These are phyloP conservation scores for Exidia glandulosa DNA, from an alignment of 768 basidiomycete species.

Conservation along the genomic window DNA sequence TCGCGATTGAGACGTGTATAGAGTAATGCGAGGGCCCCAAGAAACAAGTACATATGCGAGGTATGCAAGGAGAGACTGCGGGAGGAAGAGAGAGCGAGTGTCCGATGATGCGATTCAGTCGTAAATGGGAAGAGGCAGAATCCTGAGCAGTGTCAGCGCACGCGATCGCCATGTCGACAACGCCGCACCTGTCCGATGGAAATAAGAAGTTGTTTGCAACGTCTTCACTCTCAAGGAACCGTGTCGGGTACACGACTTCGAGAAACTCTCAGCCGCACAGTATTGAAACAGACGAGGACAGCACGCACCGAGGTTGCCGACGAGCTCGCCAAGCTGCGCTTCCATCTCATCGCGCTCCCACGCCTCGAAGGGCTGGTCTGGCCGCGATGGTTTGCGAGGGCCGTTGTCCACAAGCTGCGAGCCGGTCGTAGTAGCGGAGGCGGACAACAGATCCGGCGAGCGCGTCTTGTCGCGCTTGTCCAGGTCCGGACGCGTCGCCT, in stretches of 20 bases:
- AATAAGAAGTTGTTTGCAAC: constrained; percentile 87
- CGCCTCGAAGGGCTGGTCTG: constrained; percentile 64
- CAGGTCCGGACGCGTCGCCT: constrained; percentile 7
- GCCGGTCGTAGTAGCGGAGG: background rate
- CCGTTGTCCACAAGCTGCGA: constrained; percentile 26
- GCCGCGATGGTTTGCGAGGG: constrained; percentile 29
- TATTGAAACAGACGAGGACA: background rate
- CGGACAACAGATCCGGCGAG: background rate
- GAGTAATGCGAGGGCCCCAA: too few relatives aligned
- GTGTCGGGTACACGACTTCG: constrained; percentile 70
- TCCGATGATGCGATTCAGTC: constrained; percentile 21
- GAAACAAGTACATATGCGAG: too few relatives aligned
- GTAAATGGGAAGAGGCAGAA: constrained; percentile 69
- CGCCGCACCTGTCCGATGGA: constrained; percentile 64
- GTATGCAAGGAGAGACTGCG: too few relatives aligned
- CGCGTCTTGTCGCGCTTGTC: constrained; percentile 3
- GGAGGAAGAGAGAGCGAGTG: background rate
- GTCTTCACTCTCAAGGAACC: constrained; percentile 91
- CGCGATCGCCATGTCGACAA: background rate
- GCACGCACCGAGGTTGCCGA: constrained; percentile 75
- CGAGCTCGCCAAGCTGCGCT: constrained; percentile 55
- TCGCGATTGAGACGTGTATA: too few relatives aligned
- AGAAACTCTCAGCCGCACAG: constrained; percentile 1
- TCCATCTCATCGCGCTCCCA: constrained; percentile 90
- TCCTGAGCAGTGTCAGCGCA: constrained; percentile 21